These are phyloP conservation scores for Gonium pectorale DNA, from an alignment of 139 green algal species.

Conservation along the genomic window DNA sequence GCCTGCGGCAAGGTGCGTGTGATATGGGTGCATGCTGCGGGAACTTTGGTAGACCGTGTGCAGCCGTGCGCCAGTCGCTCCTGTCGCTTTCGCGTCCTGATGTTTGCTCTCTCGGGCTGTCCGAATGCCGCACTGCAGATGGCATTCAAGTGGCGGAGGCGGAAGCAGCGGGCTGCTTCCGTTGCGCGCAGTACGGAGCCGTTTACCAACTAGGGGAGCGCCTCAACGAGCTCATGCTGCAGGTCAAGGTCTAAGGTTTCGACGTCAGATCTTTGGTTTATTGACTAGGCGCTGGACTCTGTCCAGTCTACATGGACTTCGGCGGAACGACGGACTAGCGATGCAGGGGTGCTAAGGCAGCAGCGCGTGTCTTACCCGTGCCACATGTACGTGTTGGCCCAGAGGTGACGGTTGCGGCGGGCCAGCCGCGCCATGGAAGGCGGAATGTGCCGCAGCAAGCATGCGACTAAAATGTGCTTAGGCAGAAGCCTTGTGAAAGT, in stretches of 20 bases:
- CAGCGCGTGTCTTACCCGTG: too few species aligned
- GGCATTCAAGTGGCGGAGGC: constrained; percentile 59
- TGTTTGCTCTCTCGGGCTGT: neutral
- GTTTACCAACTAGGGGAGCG: constrained; percentile 67
- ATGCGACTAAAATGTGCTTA: too few species aligned
- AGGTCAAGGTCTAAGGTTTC: constrained; percentile 43
- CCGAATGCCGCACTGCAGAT: constrained; percentile 35
- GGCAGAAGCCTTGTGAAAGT: too few species aligned
- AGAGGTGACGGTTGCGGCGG: too few species aligned
- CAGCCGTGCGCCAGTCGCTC: neutral
- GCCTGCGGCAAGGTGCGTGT: constrained; percentile 47
- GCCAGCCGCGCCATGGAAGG: too few species aligned
- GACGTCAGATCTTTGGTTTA: too few species aligned
- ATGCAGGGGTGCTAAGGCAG: too few species aligned
- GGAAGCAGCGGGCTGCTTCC: constrained; percentile 63
- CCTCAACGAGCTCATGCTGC: constrained; percentile 76
- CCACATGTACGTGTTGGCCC: too few species aligned
- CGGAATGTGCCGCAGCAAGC: too few species aligned
- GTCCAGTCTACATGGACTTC: too few species aligned
- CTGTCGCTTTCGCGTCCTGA: neutral
- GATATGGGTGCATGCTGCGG: neutral
- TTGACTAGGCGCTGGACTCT: too few species aligned
- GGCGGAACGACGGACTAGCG: too few species aligned
- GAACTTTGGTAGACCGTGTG: neutral
- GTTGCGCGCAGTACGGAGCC: constrained; percentile 71